Evolutionary conservation across 768 basidiomycete genomes (phyloP).

Genomic region (Calvatia gigantea): DNA sequence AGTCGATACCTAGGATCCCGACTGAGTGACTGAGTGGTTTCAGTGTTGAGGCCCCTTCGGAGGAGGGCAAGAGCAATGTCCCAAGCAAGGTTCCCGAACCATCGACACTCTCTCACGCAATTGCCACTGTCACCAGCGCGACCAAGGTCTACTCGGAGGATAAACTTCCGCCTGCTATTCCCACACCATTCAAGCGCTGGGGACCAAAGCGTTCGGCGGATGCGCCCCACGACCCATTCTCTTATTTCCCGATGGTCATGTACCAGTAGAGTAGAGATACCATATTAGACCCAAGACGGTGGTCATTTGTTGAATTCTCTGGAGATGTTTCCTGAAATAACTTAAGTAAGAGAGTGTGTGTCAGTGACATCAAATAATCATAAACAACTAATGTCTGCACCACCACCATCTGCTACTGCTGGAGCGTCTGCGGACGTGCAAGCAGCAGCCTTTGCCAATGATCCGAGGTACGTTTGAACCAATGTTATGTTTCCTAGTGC

Average conservation of each 20-base stretch:
- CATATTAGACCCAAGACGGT: background rate
- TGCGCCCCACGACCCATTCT: constrained; percentile 78
- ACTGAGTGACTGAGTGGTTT: background rate
- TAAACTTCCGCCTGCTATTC: constrained; percentile 72
- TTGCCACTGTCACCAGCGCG: constrained; percentile 56
- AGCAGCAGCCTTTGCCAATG: constrained; percentile 70
- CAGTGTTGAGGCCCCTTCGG: constrained; percentile 54
- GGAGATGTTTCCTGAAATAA: background rate
- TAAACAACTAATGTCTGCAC: constrained; percentile 44
- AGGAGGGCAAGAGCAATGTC: constrained; percentile 40
- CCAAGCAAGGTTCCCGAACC: constrained; percentile 40
- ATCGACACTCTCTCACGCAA: constrained; percentile 70
- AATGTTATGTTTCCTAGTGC: constrained; percentile 16
- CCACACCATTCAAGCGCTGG: constrained; percentile 71
- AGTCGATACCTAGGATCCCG: background rate
- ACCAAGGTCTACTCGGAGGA: constrained; percentile 58
- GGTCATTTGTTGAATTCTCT: background rate
- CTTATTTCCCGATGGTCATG: constrained; percentile 83
- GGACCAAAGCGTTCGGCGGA: constrained; percentile 63
- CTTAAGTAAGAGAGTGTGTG: background rate
- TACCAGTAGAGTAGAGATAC: constrained; percentile 34
- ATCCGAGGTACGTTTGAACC: constrained; percentile 52
- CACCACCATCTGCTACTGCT: constrained; percentile 46
- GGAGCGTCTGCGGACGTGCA: constrained; percentile 54
- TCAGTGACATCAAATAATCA: constrained; percentile 30